Conservation (phyloP, 108 stramenopile species). For the Stephanodiscus triporus region DNA sequence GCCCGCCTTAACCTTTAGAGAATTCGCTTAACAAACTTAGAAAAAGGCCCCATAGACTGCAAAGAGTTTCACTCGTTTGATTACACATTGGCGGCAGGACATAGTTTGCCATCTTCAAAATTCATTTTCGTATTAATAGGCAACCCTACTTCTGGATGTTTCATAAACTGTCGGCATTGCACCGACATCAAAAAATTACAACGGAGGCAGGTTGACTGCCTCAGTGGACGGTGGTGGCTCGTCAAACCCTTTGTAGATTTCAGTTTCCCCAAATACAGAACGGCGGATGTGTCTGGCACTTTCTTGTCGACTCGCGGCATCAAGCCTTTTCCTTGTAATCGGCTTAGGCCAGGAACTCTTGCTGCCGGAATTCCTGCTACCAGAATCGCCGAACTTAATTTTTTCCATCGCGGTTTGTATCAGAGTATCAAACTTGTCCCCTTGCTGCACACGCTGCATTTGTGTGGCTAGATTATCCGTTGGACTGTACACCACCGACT, state of each 20-base stretch:
- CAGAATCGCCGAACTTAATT: neutral
- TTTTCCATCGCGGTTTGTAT: slow-evolving; percentile 9
- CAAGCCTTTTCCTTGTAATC: neutral
- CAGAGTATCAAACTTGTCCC: slow-evolving; percentile 12
- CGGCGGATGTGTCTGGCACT: slow-evolving; percentile 34
- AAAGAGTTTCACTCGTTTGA: slow-evolving; percentile 4
- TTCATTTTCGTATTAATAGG: no score
- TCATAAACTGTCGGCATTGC: no score
- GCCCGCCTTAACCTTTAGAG: neutral
- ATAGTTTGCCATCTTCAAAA: no score
- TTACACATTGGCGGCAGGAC: neutral
- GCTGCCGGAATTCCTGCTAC: slow-evolving; percentile 10
- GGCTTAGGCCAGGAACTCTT: neutral
- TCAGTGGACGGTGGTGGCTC: slow-evolving; percentile 28
- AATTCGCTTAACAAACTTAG: no score
- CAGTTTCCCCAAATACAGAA: slow-evolving; percentile 11
- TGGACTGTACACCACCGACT: neutral
- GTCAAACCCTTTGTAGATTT: slow-evolving; percentile 15
- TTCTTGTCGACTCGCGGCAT: slow-evolving; percentile 1
- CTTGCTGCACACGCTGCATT: slow-evolving; percentile 19
- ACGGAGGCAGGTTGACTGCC: slow-evolving; percentile 38
- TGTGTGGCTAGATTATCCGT: slow-evolving; percentile 14
- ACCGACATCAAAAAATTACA: slow-evolving; percentile 5
- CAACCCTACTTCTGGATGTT: no score
- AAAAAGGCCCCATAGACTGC: no score